Percentiles rank a stretch among this genome's conserved stretches.
phyloP scores from a whole-genome alignment of 2,329 filamentous ascomycete species.

The Corynespora cassiicola region DNA sequence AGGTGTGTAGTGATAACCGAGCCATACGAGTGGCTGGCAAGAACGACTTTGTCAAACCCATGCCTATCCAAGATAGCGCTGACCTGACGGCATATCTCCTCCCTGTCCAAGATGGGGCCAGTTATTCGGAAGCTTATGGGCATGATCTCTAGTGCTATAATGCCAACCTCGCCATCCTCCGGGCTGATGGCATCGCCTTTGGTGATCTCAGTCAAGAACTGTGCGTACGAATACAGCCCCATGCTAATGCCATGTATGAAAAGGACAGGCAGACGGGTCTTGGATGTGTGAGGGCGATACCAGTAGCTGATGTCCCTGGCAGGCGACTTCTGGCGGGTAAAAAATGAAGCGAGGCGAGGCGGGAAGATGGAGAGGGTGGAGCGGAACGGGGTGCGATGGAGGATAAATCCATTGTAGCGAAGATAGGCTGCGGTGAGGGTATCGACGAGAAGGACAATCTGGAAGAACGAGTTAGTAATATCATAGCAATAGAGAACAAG shows the following conservation, averaged over 20 bases:
- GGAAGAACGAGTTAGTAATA: slow-evolving; percentile 8
- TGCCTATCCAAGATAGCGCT: slow-evolving; percentile 64
- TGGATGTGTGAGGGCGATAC: slow-evolving; percentile 68
- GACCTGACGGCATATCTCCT: slow-evolving; percentile 64
- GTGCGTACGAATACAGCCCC: slow-evolving; percentile 68
- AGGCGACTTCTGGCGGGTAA: slow-evolving; percentile 56
- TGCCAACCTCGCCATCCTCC: slow-evolving; percentile 60
- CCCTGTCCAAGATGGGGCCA: slow-evolving; percentile 56
- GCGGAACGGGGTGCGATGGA: slow-evolving; percentile 54
- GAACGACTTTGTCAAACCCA: slow-evolving; percentile 63
- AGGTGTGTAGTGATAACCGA: slow-evolving; percentile 69
- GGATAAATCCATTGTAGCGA: slow-evolving; percentile 58
- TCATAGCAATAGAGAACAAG: not conserved
- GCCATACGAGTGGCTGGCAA: slow-evolving; percentile 69
- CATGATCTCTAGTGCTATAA: slow-evolving; percentile 71
- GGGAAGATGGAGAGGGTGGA: slow-evolving; percentile 63
- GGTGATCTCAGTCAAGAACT: slow-evolving; percentile 63
- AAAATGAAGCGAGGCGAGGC: slow-evolving; percentile 59
- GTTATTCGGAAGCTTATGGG: slow-evolving; percentile 70
- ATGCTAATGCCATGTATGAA: slow-evolving; percentile 77
- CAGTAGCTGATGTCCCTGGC: slow-evolving; percentile 66
- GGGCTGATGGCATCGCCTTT: slow-evolving; percentile 28
- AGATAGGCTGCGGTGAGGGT: slow-evolving; percentile 50
- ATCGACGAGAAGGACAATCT: slow-evolving; percentile 62
- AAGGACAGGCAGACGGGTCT: slow-evolving; percentile 64